Percentiles rank a stretch among this genome's conserved stretches.
phyloP scores from a whole-genome alignment of 1,139 yeast genomes.

The Nadsonia starkeyi-henricii region DNA sequence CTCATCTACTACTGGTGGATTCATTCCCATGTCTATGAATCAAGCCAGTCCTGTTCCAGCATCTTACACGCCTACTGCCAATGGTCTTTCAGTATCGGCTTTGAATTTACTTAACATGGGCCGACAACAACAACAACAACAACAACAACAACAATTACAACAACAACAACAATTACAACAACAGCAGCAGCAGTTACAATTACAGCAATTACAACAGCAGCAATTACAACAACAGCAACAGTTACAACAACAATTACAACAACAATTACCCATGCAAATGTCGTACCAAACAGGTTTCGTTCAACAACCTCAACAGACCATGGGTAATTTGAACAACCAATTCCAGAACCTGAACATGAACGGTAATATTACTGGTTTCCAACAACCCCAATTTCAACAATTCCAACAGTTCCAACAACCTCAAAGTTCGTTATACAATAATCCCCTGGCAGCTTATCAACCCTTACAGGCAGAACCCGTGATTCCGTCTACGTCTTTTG shows the following conservation, averaged over 20 bases:
- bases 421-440: background rate
- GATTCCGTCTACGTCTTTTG: background rate
- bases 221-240: conserved; percentile 4
- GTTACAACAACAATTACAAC: conserved; percentile 1
- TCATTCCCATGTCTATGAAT: conserved; percentile 30
- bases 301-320: background rate
- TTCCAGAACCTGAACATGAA: background rate
- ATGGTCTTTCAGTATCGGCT: conserved; percentile 4
- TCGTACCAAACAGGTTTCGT: too few species aligned
- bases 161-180: conserved; percentile 5
- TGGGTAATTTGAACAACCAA: background rate
- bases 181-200: conserved; percentile 4
- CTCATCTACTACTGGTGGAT: conserved; percentile 29
- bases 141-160: conserved; percentile 4
- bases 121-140: conserved; percentile 3
- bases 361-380: background rate
- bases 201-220: conserved; percentile 1
- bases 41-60: conserved; percentile 21
- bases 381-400: background rate
- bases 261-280: background rate
- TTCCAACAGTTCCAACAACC: background rate
- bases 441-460: background rate
- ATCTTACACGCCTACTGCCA: conserved; percentile 1
- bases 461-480: background rate
- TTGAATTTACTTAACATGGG: conserved; percentile 3